Conservation (phyloP, 352 stramenopile genomes). For the Proteromonas lacertae region DNA sequence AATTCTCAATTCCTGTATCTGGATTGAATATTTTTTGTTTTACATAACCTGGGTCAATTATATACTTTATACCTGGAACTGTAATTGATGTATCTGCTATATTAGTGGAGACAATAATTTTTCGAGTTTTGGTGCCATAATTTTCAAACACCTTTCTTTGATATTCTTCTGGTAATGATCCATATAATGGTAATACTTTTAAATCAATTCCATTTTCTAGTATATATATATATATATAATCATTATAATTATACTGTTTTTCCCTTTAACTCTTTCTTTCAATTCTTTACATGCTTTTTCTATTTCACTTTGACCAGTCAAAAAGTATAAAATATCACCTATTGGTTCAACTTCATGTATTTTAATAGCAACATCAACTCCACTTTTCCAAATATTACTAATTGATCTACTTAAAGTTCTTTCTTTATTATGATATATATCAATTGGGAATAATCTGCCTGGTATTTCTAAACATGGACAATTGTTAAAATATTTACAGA, state of each 20-base stretch:
- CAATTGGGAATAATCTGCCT: constrained; percentile 52
- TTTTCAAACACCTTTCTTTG: constrained; percentile 12
- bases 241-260: constrained; percentile 1
- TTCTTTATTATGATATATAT: constrained; percentile 56
- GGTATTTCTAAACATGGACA: constrained; percentile 48
- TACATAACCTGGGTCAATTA: constrained; percentile 60
- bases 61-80: constrained; percentile 64
- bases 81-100: constrained; percentile 78
- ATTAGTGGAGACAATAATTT: constrained; percentile 92
- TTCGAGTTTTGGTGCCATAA: constrained; percentile 13
- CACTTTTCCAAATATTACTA: constrained; percentile 40
- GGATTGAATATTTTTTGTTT: constrained; percentile 58
- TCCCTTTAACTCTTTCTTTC: constrained; percentile 2
- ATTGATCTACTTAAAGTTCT: constrained; percentile 7
- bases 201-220: constrained; percentile 13
- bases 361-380: constrained; percentile 38
- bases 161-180: constrained; percentile 49
- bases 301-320: constrained; percentile 81
- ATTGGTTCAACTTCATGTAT: constrained; percentile 24
- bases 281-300: constrained; percentile 36
- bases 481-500: constrained; percentile 36
- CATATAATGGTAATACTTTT: constrained; percentile 71
- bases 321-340: constrained; percentile 67
- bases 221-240: constrained; percentile 1
- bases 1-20: constrained; percentile 9